Percentiles rank a stretch among this genome's conserved stretches.
These are phyloP conservation scores for Meripilus lineatus DNA, from an alignment of 1,284 basidiomycete species.

Conservation along the genomic window DNA sequence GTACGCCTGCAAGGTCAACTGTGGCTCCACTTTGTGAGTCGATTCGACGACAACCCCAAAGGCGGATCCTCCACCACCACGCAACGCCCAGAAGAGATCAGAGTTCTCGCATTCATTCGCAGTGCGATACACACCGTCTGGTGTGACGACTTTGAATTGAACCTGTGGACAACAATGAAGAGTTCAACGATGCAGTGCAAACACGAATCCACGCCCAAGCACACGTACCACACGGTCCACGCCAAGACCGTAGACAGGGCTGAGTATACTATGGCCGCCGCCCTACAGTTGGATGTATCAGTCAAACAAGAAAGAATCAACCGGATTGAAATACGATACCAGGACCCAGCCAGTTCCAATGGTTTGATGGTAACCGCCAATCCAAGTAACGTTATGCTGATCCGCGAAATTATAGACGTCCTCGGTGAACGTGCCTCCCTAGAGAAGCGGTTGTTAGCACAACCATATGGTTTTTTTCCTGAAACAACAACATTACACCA, in stretches of 20 bases:
- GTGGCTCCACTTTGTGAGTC: conserved; percentile 29
- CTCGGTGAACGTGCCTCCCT: too few species aligned
- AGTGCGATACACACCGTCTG: conserved; percentile 40
- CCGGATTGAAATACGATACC: conserved; percentile 27
- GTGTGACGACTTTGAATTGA: conserved; percentile 41
- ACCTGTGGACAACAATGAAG: conserved; percentile 40
- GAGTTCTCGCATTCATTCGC: conserved; percentile 38
- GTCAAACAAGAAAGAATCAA: too few species aligned
- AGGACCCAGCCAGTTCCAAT: conserved; percentile 20
- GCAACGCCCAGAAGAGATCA: conserved; percentile 55
- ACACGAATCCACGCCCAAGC: background rate
- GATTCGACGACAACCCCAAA: conserved; percentile 40
- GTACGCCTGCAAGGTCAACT: conserved; percentile 27
- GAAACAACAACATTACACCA: too few species aligned
- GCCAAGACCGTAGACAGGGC: conserved; percentile 42
- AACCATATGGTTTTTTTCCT: too few species aligned
- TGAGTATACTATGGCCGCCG: conserved; percentile 35
- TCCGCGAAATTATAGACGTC: conserved; percentile 35
- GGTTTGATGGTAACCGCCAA: conserved; percentile 32
- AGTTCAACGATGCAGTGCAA: background rate
- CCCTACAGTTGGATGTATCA: too few species aligned
- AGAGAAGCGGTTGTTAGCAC: too few species aligned
- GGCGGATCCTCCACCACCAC: conserved; percentile 48
- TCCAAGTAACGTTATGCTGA: conserved; percentile 25
- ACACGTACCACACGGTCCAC: conserved; percentile 21